Base-by-base conservation (phyloP, 176 grass and related monocot genomes). In the Oryza brachyantha region DNA sequence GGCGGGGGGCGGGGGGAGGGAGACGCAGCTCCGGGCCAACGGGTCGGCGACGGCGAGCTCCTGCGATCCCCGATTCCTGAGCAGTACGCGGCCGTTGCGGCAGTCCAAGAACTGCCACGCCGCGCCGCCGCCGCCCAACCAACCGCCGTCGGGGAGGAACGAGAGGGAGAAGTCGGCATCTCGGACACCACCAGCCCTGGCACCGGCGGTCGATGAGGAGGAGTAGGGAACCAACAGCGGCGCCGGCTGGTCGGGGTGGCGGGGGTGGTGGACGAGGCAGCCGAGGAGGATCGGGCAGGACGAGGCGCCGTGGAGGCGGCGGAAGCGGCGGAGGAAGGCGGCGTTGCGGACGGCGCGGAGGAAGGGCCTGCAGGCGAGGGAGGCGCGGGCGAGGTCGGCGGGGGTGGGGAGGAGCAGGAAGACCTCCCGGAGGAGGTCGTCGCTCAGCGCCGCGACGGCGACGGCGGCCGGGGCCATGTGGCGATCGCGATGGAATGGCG, bases 311-410 rank as follows among this genome's bases (percentile, higher is more conserved):
- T 82, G 85, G 45, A 50, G 85, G 79, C 85, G 79, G 58, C 85
- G 85, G 85, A 87, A 87, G 43, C 73, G 85, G 79, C 79, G 85
- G 58, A 87, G 85, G 58, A 87, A 82, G 27, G 66, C 34, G 58
- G 58, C 66, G 79, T 60, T 82, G 73, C 79, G 85, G 58, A 35
- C 79, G 7, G 73, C 73, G 73, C 14, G 41, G 57, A 82, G 85
- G 85, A 87, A 87, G 32, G 65, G 57, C 34, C 40, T 82, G 66
- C 79, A 87, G 65, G 85, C 65, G 72, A 80, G 72, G 13, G 79
- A 34, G 14, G 79, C 34, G 72, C 79, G 73, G 57, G 76, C 32
- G 57, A 87, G 73, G 43, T 82, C 79, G 34, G 59, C 57, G 31
- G 73, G 35, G 17, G 34, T 5, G 5, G 85, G 73, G 35, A 87